Evolutionary conservation across 495 filamentous ascomycete genomes (phyloP).

Genomic region (Aspergillus homomorphus): DNA sequence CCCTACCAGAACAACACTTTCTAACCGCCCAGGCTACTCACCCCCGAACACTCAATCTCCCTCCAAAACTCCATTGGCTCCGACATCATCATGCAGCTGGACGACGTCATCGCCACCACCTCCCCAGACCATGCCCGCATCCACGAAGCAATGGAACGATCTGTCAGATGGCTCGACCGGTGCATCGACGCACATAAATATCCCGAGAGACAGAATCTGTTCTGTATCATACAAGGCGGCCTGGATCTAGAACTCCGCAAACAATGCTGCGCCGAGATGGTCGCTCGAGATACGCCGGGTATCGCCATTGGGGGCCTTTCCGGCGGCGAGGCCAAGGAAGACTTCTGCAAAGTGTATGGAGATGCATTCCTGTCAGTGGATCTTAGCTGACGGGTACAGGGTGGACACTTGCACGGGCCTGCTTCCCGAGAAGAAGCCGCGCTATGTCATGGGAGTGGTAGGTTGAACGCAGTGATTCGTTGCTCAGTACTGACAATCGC

Average conservation of each 20-base stretch:
- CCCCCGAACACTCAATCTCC: constrained; percentile 93
- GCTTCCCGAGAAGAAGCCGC: constrained; percentile 84
- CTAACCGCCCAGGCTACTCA: constrained; percentile 61
- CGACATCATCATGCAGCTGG: constrained; percentile 99
- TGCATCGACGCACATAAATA: constrained; percentile 91
- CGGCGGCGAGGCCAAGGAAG: constrained; percentile 73
- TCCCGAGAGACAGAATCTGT: constrained; percentile 85
- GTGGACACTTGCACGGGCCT: constrained; percentile 82
- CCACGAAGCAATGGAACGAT: constrained; percentile 91
- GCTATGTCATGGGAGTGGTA: constrained; percentile 98
- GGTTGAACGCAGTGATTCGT: constrained; percentile 18
- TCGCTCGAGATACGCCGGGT: constrained; percentile 84
- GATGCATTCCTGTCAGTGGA: not conserved
- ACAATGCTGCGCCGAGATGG: constrained; percentile 87
- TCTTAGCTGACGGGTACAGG: constrained; percentile 36
- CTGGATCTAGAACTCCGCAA: constrained; percentile 84
- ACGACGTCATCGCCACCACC: constrained; percentile 94
- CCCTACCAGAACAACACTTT: not conserved
- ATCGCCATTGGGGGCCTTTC: constrained; percentile 95
- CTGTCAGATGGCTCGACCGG: constrained; percentile 96
- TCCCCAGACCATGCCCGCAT: constrained; percentile 84
- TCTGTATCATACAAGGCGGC: constrained; percentile 97
- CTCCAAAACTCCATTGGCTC: constrained; percentile 96
- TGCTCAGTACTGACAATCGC: constrained; percentile 14
- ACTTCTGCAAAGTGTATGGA: constrained; percentile 59